Percentiles rank a stretch among this genome's conserved stretches.
These are phyloP conservation scores for Scheffersomyces insectosa DNA, from an alignment of 1,139 yeast genomes.

Conservation along the genomic window DNA sequence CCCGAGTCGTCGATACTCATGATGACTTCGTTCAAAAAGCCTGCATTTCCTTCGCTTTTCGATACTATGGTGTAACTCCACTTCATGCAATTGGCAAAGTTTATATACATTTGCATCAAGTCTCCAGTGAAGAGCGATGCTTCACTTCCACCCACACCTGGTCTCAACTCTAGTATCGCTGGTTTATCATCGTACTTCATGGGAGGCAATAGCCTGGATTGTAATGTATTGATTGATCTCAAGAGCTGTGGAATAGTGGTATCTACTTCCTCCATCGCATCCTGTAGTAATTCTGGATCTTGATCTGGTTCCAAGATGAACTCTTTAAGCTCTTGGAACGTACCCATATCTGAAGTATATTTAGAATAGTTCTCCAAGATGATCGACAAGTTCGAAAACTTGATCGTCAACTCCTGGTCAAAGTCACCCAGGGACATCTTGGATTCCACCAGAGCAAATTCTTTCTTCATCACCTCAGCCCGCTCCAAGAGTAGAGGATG, in stretches of 20 bases:
- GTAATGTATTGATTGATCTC: conserved; percentile 45
- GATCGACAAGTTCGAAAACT: conserved; percentile 54
- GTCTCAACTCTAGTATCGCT: conserved; percentile 81
- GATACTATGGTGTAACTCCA: conserved; percentile 73
- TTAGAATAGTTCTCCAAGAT: conserved; percentile 53
- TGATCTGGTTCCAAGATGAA: conserved; percentile 27
- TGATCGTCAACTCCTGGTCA: conserved; percentile 56
- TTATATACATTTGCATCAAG: conserved; percentile 76
- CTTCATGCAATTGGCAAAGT: conserved; percentile 59
- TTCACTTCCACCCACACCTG: conserved; percentile 96
- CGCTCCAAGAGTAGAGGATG: conserved; percentile 66
- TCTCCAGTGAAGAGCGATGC: conserved; percentile 87
- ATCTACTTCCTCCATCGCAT: conserved; percentile 26
- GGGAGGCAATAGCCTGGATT: conserved; percentile 67
- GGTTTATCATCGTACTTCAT: conserved; percentile 77
- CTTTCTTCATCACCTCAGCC: conserved; percentile 55
- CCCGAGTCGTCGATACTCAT: conserved; percentile 74
- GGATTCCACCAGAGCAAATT: conserved; percentile 50
- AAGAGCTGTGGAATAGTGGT: conserved; percentile 35
- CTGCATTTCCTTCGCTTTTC: conserved; percentile 63
- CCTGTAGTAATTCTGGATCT: conserved; percentile 33
- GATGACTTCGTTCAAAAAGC: conserved; percentile 69
- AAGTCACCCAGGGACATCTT: conserved; percentile 50
- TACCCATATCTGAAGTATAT: conserved; percentile 42
- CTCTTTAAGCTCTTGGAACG: conserved; percentile 38